A percentile compares a stretch with the other conserved stretches of the same genome.
Evolutionary conservation across 1,284 basidiomycete genomes (phyloP).

Genomic region (Volvariella volvacea): DNA sequence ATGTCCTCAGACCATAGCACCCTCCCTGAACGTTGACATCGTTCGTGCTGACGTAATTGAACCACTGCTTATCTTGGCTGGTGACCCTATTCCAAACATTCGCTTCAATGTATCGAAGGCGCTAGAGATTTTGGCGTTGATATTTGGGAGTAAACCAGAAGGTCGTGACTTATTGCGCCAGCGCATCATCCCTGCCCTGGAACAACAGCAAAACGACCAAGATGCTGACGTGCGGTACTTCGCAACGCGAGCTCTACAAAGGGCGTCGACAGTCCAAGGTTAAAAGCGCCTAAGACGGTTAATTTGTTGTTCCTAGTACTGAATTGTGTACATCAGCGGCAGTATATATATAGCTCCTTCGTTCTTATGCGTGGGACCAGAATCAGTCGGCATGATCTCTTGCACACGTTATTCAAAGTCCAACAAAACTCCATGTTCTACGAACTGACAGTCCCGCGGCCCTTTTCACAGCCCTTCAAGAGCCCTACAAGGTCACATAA

Average conservation of each 20-base stretch:
- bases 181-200: constrained; percentile 77
- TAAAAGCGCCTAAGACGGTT: neutral
- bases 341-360: too few relatives aligned
- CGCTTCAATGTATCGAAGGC: constrained; percentile 98
- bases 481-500: too few relatives aligned
- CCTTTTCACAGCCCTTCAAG: too few relatives aligned
- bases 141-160: constrained; percentile 61
- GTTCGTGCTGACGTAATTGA: constrained; percentile 84
- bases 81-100: constrained; percentile 97
- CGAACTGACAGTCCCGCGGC: too few relatives aligned
- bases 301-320: too few relatives aligned
- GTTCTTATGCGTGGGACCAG: too few relatives aligned
- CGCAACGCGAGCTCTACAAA: constrained; percentile 66
- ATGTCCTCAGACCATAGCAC: constrained; percentile 77
- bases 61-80: constrained; percentile 78
- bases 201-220: constrained; percentile 83
- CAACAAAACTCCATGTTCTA: too few relatives aligned
- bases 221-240: constrained; percentile 97
- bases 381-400: too few relatives aligned
- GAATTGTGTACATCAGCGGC: too few relatives aligned
- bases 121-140: constrained; percentile 77
- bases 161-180: constrained; percentile 72
- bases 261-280: constrained; percentile 21
- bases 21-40: constrained; percentile 85
- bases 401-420: too few relatives aligned